These are phyloP conservation scores for Trichoderma oligosporum DNA, from an alignment of 2,329 filamentous ascomycete species.

Conservation along the genomic window DNA sequence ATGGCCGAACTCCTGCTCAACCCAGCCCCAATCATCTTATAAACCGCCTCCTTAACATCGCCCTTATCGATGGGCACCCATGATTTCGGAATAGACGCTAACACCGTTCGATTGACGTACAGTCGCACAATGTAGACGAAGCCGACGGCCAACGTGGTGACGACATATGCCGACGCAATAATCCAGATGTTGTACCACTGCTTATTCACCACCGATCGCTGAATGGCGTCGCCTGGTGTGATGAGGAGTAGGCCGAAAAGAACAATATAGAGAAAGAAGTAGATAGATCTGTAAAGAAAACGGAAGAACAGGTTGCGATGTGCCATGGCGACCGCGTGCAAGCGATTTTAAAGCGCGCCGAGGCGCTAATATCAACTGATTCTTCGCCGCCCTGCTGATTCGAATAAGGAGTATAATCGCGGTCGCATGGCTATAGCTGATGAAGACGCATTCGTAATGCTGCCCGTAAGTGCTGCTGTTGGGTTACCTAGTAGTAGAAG, in stretches of 20 bases:
- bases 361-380: constrained; percentile 12
- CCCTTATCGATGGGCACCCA: constrained; percentile 84
- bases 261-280: constrained; percentile 70
- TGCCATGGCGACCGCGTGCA: constrained; percentile 19
- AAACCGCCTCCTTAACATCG: constrained; percentile 71
- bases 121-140: constrained; percentile 81
- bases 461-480: constrained; percentile 18
- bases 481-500: too few relatives aligned
- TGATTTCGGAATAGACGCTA: constrained; percentile 78
- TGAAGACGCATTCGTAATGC: constrained; percentile 22
- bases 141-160: constrained; percentile 65
- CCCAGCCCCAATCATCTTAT: constrained; percentile 68
- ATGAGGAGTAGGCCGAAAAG: constrained; percentile 71
- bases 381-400: constrained; percentile 19
- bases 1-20: constrained; percentile 75
- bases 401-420: constrained; percentile 15
- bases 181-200: constrained; percentile 81
- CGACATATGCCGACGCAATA: constrained; percentile 69
- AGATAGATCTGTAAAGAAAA: constrained; percentile 77
- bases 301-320: constrained; percentile 58
- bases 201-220: constrained; percentile 63
- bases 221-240: constrained; percentile 76
- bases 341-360: neutral
- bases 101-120: constrained; percentile 76
- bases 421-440: constrained; percentile 30